These are phyloP conservation scores for Porogramme epimiltina DNA, from an alignment of 1,284 basidiomycete species.

Conservation along the genomic window DNA sequence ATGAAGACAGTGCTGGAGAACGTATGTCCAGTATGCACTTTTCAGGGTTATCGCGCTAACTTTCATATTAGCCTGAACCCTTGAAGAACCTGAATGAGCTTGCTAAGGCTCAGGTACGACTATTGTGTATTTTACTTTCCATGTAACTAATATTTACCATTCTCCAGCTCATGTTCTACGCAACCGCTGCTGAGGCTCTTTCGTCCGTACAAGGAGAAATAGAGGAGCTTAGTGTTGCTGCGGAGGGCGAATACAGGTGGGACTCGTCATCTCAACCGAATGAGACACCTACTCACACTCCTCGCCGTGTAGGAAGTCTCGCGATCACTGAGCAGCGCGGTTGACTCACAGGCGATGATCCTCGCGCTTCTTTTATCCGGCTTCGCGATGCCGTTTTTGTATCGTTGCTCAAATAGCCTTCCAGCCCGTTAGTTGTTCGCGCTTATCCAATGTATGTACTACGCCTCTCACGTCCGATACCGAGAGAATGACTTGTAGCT, in stretches of 20 bases:
- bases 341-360: too few relatives aligned
- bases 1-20: constrained; percentile 99
- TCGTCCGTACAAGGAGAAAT: constrained; percentile 85
- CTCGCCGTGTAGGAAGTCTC: constrained; percentile 61
- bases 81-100: constrained; percentile 93
- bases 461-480: too few relatives aligned
- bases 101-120: constrained; percentile 77
- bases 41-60: neutral
- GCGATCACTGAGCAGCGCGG: constrained; percentile 60
- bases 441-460: too few relatives aligned
- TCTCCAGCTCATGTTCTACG: constrained; percentile 78
- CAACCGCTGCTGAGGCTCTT: constrained; percentile 84
- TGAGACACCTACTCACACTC: neutral
- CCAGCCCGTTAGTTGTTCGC: too few relatives aligned
- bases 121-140: neutral
- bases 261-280: constrained; percentile 5
- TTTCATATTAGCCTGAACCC: constrained; percentile 78
- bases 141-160: neutral
- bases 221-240: constrained; percentile 86
- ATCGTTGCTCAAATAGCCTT: too few relatives aligned
- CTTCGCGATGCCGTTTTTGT: too few relatives aligned
- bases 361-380: too few relatives aligned
- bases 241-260: constrained; percentile 91
- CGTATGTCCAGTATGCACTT: constrained; percentile 53
- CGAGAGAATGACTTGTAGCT: too few relatives aligned